phyloP scores from a whole-genome alignment of 192 early-diverging fungal species.

The Entomortierella chlamydospora region DNA sequence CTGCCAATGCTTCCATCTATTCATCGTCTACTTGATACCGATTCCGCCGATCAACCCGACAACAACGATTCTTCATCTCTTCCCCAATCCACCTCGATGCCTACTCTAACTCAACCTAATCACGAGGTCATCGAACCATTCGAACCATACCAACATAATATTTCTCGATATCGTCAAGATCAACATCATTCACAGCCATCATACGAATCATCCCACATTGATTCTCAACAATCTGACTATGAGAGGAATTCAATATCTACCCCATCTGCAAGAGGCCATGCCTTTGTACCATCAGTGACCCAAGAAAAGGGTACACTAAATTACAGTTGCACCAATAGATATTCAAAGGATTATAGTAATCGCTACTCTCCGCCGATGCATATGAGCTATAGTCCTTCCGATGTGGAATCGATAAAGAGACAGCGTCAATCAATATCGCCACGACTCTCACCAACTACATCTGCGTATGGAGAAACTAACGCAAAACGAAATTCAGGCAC shows the following conservation, averaged over 20 bases:
- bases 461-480: background rate
- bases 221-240: background rate
- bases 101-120: background rate
- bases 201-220: background rate
- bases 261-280: background rate
- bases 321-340: no score
- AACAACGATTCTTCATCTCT: background rate
- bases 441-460: background rate
- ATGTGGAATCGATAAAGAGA: background rate
- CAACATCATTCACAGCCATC: background rate
- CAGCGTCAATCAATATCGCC: slow-evolving; percentile 2
- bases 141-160: background rate
- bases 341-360: background rate
- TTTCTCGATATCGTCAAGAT: no score
- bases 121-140: background rate
- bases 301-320: background rate
- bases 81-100: background rate
- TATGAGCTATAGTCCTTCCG: background rate
- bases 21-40: slow-evolving; percentile 27
- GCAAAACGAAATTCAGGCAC: background rate
- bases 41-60: background rate
- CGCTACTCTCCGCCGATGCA: background rate
- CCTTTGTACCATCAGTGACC: background rate
- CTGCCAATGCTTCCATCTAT: slow-evolving; percentile 56
- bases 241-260: background rate